Evolutionary conservation across 495 filamentous ascomycete genomes (phyloP), one percentile per base, ranked within the genome.

Genomic region (Pyronema omphalodes): DNA sequence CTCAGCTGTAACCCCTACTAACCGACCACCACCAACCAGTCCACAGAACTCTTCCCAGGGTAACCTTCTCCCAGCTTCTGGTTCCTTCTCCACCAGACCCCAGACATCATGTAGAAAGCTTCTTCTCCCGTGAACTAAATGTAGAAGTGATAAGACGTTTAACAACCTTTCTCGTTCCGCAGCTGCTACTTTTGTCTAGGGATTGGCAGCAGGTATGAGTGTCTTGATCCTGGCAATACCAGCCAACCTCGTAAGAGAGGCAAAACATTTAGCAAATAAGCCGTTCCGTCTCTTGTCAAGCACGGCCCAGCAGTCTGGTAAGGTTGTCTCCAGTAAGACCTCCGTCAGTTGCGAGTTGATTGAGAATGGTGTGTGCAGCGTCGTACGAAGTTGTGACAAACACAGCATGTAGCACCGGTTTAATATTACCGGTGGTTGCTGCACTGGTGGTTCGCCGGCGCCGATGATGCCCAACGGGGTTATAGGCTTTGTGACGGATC

Each of bases 1-100:
- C 67, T 95, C 84, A 9, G 87, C 86, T 37, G 78, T 74, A 46
- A 77, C 64, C 0, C 83, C 80, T 11, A 93, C 60, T 17, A 95
- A 67, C 58, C 76, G 83, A 23, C 88, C 82, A 43, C 79, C 76
- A 9, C 78, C 82, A 45, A 88, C 67, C 34, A 88, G 37, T 9
- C 58, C 44, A 15, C 76, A 62, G 53, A 78, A 68, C 57, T 87
- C 83, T 61, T 75, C 79, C 84, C 83, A 86, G 8, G 76, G 63
- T 33, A 78, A 57, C 41, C 65, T 71, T 57, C 70, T 74, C 55
- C 66, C 70, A 29, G 34, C 43, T 44, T 54, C 49, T 11, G 7
- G 17, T 36, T 17, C 33, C 44, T 14, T 41, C 29, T 37, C 29
- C 14, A 29, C 37, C 6, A 57, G 52, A 19, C 53, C 61, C 73